Conservation (phyloP, 768 basidiomycete genomes). For the Mycena leptocephala region DNA sequence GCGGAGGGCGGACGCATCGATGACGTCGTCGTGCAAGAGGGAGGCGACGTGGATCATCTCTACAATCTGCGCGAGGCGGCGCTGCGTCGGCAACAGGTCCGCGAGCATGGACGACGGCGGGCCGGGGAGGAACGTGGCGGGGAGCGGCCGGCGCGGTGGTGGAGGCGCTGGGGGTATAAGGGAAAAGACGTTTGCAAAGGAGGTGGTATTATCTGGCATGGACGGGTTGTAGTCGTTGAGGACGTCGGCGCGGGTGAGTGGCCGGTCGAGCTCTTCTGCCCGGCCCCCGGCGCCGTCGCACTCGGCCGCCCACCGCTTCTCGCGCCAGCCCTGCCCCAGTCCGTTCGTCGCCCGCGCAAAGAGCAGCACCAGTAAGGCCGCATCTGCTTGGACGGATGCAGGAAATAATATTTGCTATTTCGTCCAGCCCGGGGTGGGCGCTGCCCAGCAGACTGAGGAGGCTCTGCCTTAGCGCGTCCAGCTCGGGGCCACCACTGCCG, state of each 20-base stretch:
- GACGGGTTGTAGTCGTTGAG: conserved; percentile 93
- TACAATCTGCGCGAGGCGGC: conserved; percentile 94
- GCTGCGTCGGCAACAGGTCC: conserved; percentile 86
- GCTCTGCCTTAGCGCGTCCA: conserved; percentile 78
- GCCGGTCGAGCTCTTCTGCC: conserved; percentile 78
- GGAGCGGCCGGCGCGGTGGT: conserved; percentile 50
- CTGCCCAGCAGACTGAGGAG: conserved; percentile 88
- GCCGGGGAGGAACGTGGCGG: conserved; percentile 41
- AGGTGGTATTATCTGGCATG: conserved; percentile 84
- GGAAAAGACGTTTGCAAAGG: conserved; percentile 74
- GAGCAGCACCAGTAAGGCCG: conserved; percentile 92
- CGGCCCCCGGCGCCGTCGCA: conserved; percentile 70
- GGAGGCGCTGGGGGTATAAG: conserved; percentile 59
- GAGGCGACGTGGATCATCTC: conserved; percentile 99
- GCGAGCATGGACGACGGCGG: conserved; percentile 40
- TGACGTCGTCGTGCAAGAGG: conserved; percentile 93
- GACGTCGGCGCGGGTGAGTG: conserved; percentile 85
- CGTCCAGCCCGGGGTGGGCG: conserved; percentile 89
- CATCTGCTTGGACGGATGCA: conserved; percentile 91
- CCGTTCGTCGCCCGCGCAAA: conserved; percentile 96
- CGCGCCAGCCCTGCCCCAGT: conserved; percentile 76
- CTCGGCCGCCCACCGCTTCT: conserved; percentile 73
- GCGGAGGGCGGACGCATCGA: conserved; percentile 78
- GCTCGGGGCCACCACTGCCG: conserved; percentile 81
- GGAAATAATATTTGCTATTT: conserved; percentile 94